Base-by-base conservation (phyloP, 805 yeast genomes). In the Saccharomyces cerevisiae region DNA sequence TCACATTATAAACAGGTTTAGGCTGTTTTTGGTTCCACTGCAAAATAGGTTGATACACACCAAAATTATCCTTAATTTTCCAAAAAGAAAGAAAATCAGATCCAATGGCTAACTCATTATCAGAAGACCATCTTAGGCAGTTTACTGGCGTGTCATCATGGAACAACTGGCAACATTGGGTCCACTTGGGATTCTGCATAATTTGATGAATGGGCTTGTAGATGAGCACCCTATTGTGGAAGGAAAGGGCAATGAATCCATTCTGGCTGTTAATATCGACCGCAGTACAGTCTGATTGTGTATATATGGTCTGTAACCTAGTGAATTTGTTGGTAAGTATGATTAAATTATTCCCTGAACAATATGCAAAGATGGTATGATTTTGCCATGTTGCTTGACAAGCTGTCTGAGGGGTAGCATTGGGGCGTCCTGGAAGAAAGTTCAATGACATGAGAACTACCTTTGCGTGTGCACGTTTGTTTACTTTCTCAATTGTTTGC, bases 371-470 rank as follows among this genome's bases (percentile, higher is more conserved):
- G 1, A 89, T 69, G 51, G 81, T 79, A 55, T 80, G 81, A 10
- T 76, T 75, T 53, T 81, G 81, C 96, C 96, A 89, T 41, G 73
- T 70, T 6, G 76, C 79, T 56, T 82, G 84, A 46, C 81, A 74
- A 26, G 82, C 78, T 0, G 89, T 73, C 59, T 79, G 79, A 13
- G 73, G 75, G 1, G 79, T 66, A 48, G 74, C 69, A 66, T 84
- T 86, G 21, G 94, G 94, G 65, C 87, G 88, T 1, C 97, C 97
- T 1, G 97, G 97, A 48, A 88, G 80, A 63, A 87, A 84, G 55
- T 81, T 81, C 53, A 87, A 68, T 4, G 85, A 74, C 89, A 85
- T 83, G 22, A 36, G 17, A 4, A 31, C 11, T 36, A 9, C 2
- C 11, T n/a, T 17, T 36, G 11, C 43, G 13, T 36, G 43, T 17